Evolutionary conservation across 2,329 filamentous ascomycete species (phyloP), one percentile per base, ranked within the genome.

Genomic region (Fusarium sp.): DNA sequence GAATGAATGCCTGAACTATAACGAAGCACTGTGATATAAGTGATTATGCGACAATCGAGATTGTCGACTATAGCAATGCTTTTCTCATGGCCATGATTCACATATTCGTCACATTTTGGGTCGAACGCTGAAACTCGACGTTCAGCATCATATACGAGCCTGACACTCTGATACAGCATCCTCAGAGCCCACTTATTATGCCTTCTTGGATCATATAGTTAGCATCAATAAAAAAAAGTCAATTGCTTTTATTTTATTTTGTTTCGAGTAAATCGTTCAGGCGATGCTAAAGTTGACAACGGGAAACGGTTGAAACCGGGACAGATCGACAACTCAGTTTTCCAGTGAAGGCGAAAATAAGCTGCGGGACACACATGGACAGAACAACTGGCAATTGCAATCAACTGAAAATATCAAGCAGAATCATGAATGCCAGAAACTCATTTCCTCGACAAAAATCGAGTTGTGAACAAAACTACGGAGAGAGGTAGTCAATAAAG

Each of bases 211-310:
- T n/a, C 33, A 47, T 10, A 46, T 59, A 56, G 56, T 34, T 57
- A 46, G 31, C 34, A 40, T 42, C 41, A 60, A 66, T 68, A 42
- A 67, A 67, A 64, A 50, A 60, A 70, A 34, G 42, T 7, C 36
- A 41, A 40, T 34, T 41, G 11, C 40, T 41, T 23, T 23, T 4
- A 36, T 30, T 16, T n/a, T 6, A 26, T 30, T 47, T 33, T 8
- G 4, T 28, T 28, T 28, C 18, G 9, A 28, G 47, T 62, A 44
- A 51, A 58, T 34, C 26, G 9, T 28, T 30, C 15, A 28, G 10
- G 18, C 15, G 20, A n/a, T 13, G 33, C 34, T 36, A 36, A 23
- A 40, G 13, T 9, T 51, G 23, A 28, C 9, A 15, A 38, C 9
- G 30, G 23, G 23, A 23, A 8, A 13, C 30, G 16, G 41, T 30